Percentiles rank a stretch among this genome's conserved stretches.
These are phyloP conservation scores for Penicillium salamii DNA, from an alignment of 495 filamentous ascomycete genomes.

Conservation along the genomic window DNA sequence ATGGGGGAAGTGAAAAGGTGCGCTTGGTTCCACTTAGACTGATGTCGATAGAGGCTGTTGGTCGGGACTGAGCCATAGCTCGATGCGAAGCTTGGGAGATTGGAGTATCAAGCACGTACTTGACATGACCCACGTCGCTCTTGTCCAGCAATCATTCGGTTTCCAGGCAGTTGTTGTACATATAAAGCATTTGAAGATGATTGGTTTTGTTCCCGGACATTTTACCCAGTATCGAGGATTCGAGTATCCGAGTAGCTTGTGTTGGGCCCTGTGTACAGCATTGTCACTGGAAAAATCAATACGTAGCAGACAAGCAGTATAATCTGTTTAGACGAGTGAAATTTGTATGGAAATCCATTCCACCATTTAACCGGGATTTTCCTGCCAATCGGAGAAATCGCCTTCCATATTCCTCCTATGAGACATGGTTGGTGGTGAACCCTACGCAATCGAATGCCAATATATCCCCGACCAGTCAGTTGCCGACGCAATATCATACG, in stretches of 20 bases:
- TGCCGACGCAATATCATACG: conserved; percentile 1
- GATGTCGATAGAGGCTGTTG: conserved; percentile 8
- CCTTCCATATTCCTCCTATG: conserved; percentile 36
- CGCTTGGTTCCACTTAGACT: conserved; percentile 3
- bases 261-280: not conserved
- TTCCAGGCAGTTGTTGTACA: conserved; percentile 22
- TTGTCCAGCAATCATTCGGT: not conserved
- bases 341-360: not conserved
- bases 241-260: not conserved
- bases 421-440: conserved; percentile 4
- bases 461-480: conserved; percentile 12
- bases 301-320: not conserved
- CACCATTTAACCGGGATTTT: conserved; percentile 26
- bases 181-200: conserved; percentile 21
- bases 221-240: not conserved
- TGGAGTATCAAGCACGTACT: not conserved
- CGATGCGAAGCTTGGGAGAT: not conserved
- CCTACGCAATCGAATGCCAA: conserved; percentile 1
- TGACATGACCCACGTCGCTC: not conserved
- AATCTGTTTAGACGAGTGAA: not conserved
- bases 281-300: not conserved
- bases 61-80: not conserved
- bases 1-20: not conserved
- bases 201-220: conserved; percentile 2
- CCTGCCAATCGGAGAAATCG: conserved; percentile 35